Evolutionary conservation across 2,329 filamentous ascomycete species (phyloP).

Genomic region (Beauveria asiatica): DNA sequence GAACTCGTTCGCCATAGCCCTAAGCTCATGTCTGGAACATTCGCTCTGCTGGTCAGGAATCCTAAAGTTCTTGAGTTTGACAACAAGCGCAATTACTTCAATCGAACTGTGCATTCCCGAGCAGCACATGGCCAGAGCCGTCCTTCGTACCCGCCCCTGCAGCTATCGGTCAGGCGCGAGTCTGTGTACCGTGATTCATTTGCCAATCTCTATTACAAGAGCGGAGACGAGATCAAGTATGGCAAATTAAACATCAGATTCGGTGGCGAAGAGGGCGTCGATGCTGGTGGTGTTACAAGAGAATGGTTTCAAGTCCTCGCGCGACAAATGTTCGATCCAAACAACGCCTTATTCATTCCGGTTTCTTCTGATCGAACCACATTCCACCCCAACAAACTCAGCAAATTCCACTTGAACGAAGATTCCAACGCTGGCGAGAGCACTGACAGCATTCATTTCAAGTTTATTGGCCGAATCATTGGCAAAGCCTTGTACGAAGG

Average conservation of each 20-base stretch:
- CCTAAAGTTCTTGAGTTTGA: constrained; percentile 98
- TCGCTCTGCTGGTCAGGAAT: constrained; percentile 93
- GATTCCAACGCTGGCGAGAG: constrained; percentile 62
- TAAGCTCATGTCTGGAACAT: constrained; percentile 96
- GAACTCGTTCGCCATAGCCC: constrained; percentile 95
- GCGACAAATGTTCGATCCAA: constrained; percentile 97
- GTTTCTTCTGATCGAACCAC: constrained; percentile 96
- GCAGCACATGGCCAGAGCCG: constrained; percentile 61
- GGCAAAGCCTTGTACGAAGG: constrained; percentile 97
- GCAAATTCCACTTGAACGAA: constrained; percentile 25
- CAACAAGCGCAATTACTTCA: constrained; percentile 99
- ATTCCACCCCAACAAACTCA: constrained; percentile 95
- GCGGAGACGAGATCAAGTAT: constrained; percentile 95
- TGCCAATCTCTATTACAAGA: constrained; percentile 96
- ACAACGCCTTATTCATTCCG: constrained; percentile 92
- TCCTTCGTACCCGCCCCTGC: constrained; percentile 62
- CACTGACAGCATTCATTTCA: constrained; percentile 96
- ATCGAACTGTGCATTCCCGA: constrained; percentile 71
- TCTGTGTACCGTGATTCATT: constrained; percentile 98
- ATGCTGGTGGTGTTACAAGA: constrained; percentile 92
- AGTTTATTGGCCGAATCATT: constrained; percentile 97
- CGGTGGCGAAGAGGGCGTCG: constrained; percentile 93
- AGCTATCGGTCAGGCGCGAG: constrained; percentile 83
- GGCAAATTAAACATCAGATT: constrained; percentile 97
- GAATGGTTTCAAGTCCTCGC: constrained; percentile 99